Base-by-base conservation (phyloP, 179 eudicot genomes). In the Vitellaria paradoxa region DNA sequence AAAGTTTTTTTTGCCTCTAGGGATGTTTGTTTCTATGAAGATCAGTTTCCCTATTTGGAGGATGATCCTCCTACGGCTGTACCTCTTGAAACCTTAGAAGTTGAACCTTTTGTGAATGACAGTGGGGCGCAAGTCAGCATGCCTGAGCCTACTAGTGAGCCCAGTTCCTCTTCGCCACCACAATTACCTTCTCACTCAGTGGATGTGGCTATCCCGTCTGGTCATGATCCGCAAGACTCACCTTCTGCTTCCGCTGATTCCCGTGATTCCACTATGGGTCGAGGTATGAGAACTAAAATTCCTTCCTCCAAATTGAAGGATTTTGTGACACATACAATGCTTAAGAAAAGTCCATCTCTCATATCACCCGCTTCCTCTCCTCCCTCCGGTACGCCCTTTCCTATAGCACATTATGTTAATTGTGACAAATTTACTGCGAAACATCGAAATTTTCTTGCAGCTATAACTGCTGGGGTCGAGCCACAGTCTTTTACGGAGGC, bases 101-200 rank as follows among this genome's bases (percentile, higher is more conserved):
- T 14, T 59, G 63, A 59, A 59, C 63, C 63, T 59, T 59, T 59
- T 59, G 63, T 59, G 63, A 21, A 59, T 59, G 63, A 59, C 9
- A 21, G 63, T 59, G 17, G 63, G 63, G 63, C 12, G 17, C 63
- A 6, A 59, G 17, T 21, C 14, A 59, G 63, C 63, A 59, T 59
- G 63, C 14, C 63, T 59, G 63, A 59, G 63, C n/a, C 63, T 59
- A 59, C 63, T 59, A 14, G 17, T 59, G 63, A 59, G 26, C 40
- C 74, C 12, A 46, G 53, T 70, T 42, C 75, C 18, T 15, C 75
- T 40, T 56, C 75, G 75, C 24, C 69, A 65, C 50, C 73, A 46
- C 73, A 59, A 21, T 59, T 59, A 3, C 63, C 63, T 59, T 59
- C 63, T 59, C 9, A 5, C 63, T 59, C 63, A 59, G 63, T 59